A percentile compares a stretch with the other conserved stretches of the same genome.
These are phyloP conservation scores for Spongispora temasekensis DNA, from an alignment of 1,284 basidiomycete genomes.

Conservation along the genomic window DNA sequence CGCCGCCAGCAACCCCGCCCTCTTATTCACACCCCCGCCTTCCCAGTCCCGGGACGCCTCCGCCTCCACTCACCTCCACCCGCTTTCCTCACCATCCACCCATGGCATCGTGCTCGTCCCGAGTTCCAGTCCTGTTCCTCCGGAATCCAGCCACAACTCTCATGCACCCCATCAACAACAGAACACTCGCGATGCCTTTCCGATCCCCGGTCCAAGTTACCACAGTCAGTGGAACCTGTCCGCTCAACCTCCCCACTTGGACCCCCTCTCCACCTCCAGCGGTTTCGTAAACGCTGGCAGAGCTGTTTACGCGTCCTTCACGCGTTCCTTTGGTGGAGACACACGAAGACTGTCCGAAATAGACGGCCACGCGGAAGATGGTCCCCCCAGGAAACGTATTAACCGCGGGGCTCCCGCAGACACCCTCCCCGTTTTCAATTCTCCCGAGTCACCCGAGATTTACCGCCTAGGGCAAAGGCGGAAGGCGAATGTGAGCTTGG, in stretches of 20 bases:
- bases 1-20: conserved; percentile 22
- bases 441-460: conserved; percentile 58
- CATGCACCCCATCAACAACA: conserved; percentile 41
- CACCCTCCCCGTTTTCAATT: conserved; percentile 15
- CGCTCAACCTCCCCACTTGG: conserved; percentile 39
- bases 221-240: conserved; percentile 41
- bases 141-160: conserved; percentile 39
- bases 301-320: conserved; percentile 49
- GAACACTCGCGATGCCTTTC: conserved; percentile 44
- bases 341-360: conserved; percentile 37
- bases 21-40: conserved; percentile 42
- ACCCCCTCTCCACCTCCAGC: conserved; percentile 62
- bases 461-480: conserved; percentile 53
- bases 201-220: conserved; percentile 40
- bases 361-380: conserved; percentile 48
- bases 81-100: conserved; percentile 38
- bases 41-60: conserved; percentile 60
- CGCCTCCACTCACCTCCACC: conserved; percentile 46
- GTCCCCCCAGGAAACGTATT: conserved; percentile 68
- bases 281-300: conserved; percentile 51
- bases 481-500: conserved; percentile 39
- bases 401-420: conserved; percentile 53
- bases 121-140: conserved; percentile 63
- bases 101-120: conserved; percentile 66
- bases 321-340: conserved; percentile 43